These are phyloP conservation scores for Canavalia gladiata DNA, from an alignment of 306 rosid species.

Conservation along the genomic window DNA sequence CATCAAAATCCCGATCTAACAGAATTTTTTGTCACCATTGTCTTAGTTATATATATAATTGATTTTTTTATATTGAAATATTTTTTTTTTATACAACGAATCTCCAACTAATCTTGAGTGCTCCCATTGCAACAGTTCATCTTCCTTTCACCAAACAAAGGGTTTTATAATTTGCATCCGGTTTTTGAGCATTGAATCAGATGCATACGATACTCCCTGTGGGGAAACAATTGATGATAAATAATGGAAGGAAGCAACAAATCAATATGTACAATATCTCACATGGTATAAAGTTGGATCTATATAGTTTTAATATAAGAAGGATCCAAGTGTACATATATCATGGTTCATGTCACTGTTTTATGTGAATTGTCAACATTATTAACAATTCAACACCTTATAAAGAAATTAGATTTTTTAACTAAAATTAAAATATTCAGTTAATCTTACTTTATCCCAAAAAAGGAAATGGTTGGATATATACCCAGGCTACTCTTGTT, in stretches of 20 bases:
- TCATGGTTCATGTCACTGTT: conserved; percentile 30
- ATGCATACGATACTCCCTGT: conserved; percentile 24
- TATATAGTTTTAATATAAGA: background rate
- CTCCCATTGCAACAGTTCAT: conserved; percentile 55
- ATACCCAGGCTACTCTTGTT: background rate
- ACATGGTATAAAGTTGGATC: conserved; percentile 10
- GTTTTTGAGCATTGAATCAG: conserved; percentile 19
- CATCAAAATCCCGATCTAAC: conserved; percentile 22
- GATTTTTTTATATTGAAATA: conserved; percentile 22
- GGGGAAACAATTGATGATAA: conserved; percentile 45
- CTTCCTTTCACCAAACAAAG: conserved; percentile 64
- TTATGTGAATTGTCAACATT: conserved; percentile 24
- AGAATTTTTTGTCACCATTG: conserved; percentile 30
- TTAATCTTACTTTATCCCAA: background rate
- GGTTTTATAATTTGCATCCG: background rate
- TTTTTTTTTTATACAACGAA: background rate
- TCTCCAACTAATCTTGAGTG: conserved; percentile 53
- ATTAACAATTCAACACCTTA: conserved; percentile 29
- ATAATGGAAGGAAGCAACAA: conserved; percentile 42
- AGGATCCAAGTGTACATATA: background rate
- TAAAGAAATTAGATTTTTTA: background rate
- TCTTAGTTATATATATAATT: background rate
- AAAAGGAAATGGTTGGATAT: background rate
- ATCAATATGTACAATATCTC: background rate
- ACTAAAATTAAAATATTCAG: background rate